phyloP scores from a whole-genome alignment of 129 eudicot species.

The Ambrosia trifida region DNA sequence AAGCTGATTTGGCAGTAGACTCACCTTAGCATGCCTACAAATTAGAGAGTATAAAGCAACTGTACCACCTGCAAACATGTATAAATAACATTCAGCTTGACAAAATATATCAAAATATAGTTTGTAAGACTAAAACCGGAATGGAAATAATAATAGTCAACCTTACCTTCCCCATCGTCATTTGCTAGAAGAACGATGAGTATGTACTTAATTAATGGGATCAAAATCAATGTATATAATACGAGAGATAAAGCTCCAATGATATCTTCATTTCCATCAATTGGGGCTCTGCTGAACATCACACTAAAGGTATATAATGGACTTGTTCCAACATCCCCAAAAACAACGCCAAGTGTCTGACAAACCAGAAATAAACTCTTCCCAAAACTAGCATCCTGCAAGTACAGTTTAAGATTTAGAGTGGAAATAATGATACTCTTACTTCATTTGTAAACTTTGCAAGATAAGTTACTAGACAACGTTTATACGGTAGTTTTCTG shows the following conservation, averaged over 20 bases:
- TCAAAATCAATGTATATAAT: constrained; percentile 74
- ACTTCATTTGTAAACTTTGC: constrained; percentile 17
- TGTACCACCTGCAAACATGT: constrained; percentile 70
- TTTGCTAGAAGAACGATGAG: constrained; percentile 91
- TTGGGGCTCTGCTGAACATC: constrained; percentile 93
- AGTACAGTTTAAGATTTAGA: constrained; percentile 30
- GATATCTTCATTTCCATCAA: constrained; percentile 72
- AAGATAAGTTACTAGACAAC: constrained; percentile 8
- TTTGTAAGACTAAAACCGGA: not conserved
- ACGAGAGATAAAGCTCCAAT: constrained; percentile 93
- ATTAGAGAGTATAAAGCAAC: constrained; percentile 92
- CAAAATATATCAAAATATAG: not conserved
- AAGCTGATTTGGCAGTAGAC: constrained; percentile 92
- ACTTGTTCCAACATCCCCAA: constrained; percentile 98
- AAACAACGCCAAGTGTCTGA: constrained; percentile 93
- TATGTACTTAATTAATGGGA: constrained; percentile 81
- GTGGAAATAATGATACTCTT: constrained; percentile 10
- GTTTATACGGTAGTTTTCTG: constrained; percentile 5
- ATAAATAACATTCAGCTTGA: constrained; percentile 14
- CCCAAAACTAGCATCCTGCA: constrained; percentile 71
- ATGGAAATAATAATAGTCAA: constrained; percentile 7
- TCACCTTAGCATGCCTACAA: constrained; percentile 95
- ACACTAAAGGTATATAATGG: constrained; percentile 92
- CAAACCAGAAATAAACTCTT: constrained; percentile 60
- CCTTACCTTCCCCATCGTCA: constrained; percentile 92